Evolutionary conservation across 495 filamentous ascomycete genomes (phyloP).

Genomic region (Hyaloscypha variabilis): DNA sequence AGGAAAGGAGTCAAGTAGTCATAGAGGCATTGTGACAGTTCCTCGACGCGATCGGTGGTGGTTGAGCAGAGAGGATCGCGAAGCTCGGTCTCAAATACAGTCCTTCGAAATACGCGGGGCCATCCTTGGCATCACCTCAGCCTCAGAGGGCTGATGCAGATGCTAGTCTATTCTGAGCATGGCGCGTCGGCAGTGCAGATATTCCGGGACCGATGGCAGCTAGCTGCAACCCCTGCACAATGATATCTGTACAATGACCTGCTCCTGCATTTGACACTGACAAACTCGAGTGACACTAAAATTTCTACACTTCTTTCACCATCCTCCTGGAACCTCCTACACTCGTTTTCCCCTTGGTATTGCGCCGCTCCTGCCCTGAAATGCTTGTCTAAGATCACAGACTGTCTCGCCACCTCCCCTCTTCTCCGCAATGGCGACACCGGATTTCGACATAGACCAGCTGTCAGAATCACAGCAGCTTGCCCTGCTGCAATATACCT

Average conservation of each 20-base stretch:
- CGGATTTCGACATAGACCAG: conserved; percentile 61
- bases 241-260: conserved; percentile 1
- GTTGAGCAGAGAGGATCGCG: neutral
- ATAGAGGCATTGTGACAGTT: conserved; percentile 9
- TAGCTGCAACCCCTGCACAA: neutral
- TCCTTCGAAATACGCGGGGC: conserved; percentile 24
- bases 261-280: neutral
- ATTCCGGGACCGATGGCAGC: conserved; percentile 2
- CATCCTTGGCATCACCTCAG: conserved; percentile 5
- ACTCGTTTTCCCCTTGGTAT: neutral
- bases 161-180: neutral
- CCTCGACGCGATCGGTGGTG: neutral
- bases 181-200: neutral
- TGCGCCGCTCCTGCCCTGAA: neutral
- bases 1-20: neutral
- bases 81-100: neutral
- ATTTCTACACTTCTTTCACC: neutral
- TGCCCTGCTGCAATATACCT: conserved; percentile 82
- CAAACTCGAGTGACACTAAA: neutral
- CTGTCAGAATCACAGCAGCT: conserved; percentile 77
- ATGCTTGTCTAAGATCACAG: neutral
- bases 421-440: conserved; percentile 25
- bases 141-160: conserved; percentile 8
- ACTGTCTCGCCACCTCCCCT: neutral
- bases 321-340: neutral